Percentiles rank a stretch among this genome's conserved stretches.
Conservation (phyloP, 495 filamentous ascomycete genomes). For the Podospora pseudopauciseta region DNA sequence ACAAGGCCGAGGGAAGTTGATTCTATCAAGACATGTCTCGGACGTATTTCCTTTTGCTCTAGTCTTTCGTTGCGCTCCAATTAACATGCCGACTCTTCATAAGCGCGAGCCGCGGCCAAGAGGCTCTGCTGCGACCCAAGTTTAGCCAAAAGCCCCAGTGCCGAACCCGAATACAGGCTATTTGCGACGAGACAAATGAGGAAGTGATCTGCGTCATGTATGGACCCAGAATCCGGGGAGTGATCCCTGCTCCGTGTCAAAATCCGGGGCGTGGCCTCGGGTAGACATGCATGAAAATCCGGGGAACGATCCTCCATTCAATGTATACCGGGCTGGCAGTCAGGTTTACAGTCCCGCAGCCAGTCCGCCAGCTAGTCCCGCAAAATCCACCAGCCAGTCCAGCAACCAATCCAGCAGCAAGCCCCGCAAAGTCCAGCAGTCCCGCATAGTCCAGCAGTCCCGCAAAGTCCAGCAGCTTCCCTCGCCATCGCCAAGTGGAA, state of each 20-base stretch:
- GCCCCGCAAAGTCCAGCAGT: not conserved
- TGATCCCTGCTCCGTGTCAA: conserved; percentile 4
- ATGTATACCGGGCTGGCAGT: not conserved
- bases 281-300: conserved; percentile 10
- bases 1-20: too few relatives aligned
- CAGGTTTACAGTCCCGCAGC: not conserved
- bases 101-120: not conserved
- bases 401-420: not conserved
- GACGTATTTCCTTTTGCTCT: too few relatives aligned
- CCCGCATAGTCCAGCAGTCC: not conserved
- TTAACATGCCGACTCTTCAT: not conserved
- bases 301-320: conserved; percentile 12
- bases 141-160: conserved; percentile 7
- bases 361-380: too few relatives aligned
- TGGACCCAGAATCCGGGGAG: conserved; percentile 12
- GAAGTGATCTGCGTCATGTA: not conserved
- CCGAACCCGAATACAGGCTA: conserved; percentile 5
- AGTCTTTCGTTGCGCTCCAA: not conserved
- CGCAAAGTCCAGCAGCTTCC: not conserved
- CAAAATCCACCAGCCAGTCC: too few relatives aligned
- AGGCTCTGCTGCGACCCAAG: not conserved
- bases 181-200: not conserved
- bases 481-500: not conserved
- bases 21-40: too few relatives aligned
- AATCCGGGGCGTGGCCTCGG: conserved; percentile 11